A percentile compares a stretch with the other conserved stretches of the same genome.
phyloP scores from a whole-genome alignment of 495 filamentous ascomycete species.

The Lasiosphaeria miniovina region DNA sequence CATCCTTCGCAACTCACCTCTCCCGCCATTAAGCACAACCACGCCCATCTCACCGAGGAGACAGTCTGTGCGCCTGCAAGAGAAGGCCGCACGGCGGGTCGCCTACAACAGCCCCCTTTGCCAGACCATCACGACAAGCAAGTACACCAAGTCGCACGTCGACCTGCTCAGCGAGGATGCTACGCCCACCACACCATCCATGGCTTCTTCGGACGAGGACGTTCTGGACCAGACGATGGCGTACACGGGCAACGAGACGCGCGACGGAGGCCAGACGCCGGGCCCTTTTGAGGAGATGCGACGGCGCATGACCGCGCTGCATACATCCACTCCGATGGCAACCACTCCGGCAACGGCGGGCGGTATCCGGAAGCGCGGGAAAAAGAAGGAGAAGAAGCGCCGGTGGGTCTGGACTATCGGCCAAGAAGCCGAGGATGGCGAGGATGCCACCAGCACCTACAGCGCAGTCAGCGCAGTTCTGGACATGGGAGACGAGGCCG shows the following conservation, averaged over 20 bases:
- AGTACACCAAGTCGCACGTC: conserved; percentile 54
- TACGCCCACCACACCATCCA: conserved; percentile 45
- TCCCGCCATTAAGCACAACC: conserved; percentile 45
- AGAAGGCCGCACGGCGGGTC: conserved; percentile 46
- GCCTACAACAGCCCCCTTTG: conserved; percentile 53
- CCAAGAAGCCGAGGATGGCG: conserved; percentile 42
- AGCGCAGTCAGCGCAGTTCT: conserved; percentile 15
- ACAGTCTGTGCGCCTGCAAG: conserved; percentile 47
- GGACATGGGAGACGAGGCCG: conserved; percentile 1
- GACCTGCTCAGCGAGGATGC: conserved; percentile 51
- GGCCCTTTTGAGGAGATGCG: conserved; percentile 59
- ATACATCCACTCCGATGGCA: conserved; percentile 31
- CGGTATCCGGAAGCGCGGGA: conserved; percentile 42
- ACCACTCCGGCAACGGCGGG: conserved; percentile 30
- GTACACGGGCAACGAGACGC: conserved; percentile 46
- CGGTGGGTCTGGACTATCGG: conserved; percentile 55
- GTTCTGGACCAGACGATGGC: conserved; percentile 47
- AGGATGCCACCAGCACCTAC: conserved; percentile 35
- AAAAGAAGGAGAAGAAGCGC: conserved; percentile 48
- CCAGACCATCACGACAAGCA: conserved; percentile 54
- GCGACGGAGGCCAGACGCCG: conserved; percentile 54
- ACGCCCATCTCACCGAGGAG: conserved; percentile 47
- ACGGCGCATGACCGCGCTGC: conserved; percentile 46
- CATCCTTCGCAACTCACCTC: conserved; percentile 75
- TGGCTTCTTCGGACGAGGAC: conserved; percentile 27